Evolutionary conservation across 164 flowering plant genomes (phyloP), one percentile per base, ranked within the genome.

Genomic region (Vitis rupestris): DNA sequence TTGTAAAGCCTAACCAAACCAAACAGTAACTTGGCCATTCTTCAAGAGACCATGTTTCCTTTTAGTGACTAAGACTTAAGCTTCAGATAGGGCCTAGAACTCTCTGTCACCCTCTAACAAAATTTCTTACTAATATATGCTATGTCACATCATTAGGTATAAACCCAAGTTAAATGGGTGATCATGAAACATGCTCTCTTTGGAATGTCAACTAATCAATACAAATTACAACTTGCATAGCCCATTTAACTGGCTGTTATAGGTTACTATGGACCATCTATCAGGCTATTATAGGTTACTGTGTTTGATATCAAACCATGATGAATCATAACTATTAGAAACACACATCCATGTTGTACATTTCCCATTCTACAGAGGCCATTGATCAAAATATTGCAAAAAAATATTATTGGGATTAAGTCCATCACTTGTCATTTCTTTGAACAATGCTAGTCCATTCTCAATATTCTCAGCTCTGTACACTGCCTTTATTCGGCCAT

Each of bases 211-310:
- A 74, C 85, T 78, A 53, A 95, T 90, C 64, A 23, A 23, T 23
- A 23, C 93, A 75, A 37, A 72, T 93, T 90, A 62, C 93, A 95
- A 63, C 84, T 81, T 91, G 79, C 98, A 91, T 4, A 93, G 70
- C 63, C 97, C 99, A 82, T 89, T 95, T 56, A 95, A 31, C 44
- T 3, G 44, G 44, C 44, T 31, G 44, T 31, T 31, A 31, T 31
- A 31, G 44, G 44, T 31, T 7, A 31, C 4, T 31, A 31, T 2
- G 44, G 44, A 31, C 44, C 44, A 31, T 31, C 7, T 31, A 31
- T 88, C 48, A 95, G 72, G 80, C 80, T 85, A 77, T 93, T 93
- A 68, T 93, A 95, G 1, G 97, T 88, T 61, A 90, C 90, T 64
- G 90, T 84, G 48, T 95, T 97, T 8, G 99, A 97, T 37, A 76